Base-by-base conservation (phyloP, 148 eudicot species). In the Camellia lanceoleosa region DNA sequence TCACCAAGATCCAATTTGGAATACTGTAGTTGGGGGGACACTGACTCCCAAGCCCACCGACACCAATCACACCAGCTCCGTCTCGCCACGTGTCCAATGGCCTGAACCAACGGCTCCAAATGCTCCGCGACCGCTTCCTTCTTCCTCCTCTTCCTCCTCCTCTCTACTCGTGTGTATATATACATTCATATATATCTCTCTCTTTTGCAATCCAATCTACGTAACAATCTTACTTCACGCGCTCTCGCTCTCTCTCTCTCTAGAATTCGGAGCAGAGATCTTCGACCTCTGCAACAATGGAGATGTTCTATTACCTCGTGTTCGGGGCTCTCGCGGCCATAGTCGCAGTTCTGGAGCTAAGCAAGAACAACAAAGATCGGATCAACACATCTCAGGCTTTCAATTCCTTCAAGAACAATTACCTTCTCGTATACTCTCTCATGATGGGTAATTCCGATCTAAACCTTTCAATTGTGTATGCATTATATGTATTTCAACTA, bases 391-490 rank as follows among this genome's bases (percentile, higher is more conserved):
- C 96, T 38, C 68, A 86, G 56, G 84, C 89, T 44, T 95, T 95
- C 86, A 90, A 85, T 83, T 87, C 98, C 68, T 95, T 95, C 85
- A 93, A 93, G 81, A 95, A 95, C 81, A 93, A 88, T 83, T 93
- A 95, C 80, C 85, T 93, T 59, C 85, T 93, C 56, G 98, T 95
- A 71, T 95, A 95, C 90, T 95, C 96, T 68, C 95, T 95, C 69
- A 95, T 95, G 98, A 95, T 95, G 98, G 97, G 98, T 95, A 78
- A 52, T 64, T 8, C 46, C 13, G 51, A 55, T 62, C 79, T 58
- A 16, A 5, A 12, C 23, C 43, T 55, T 23, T 80, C 71, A 11
- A 51, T 64, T 52, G 58, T 15, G 0, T 65, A 13, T 73, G 47
- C 46, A 23, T 68, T 61, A 30, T 66, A 43, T 68, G 5, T 63